Evolutionary conservation across 169 alveolate genomes (phyloP).

Genomic region (Amoebophrya sp.): DNA sequence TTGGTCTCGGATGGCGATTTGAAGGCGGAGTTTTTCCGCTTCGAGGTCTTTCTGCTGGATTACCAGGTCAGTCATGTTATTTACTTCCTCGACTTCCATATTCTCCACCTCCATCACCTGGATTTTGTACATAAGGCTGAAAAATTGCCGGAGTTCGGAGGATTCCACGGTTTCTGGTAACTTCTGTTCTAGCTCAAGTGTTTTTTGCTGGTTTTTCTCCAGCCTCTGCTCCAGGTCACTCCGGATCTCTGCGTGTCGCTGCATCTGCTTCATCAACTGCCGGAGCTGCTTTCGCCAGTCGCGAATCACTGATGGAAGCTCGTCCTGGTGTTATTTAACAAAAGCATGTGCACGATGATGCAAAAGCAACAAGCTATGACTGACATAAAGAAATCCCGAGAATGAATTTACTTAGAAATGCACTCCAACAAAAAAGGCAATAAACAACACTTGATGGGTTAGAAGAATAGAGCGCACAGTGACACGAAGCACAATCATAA

Average conservation of each 20-base stretch:
- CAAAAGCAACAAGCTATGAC: no score
- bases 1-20: neutral
- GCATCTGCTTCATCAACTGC: neutral
- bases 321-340: no score
- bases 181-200: neutral
- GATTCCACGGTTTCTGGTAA: neutral
- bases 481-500: no score
- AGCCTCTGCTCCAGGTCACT: neutral
- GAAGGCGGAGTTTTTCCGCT: neutral
- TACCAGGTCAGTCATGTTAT: neutral
- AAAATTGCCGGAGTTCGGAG: neutral
- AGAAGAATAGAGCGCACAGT: no score
- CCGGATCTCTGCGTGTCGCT: neutral
- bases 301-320: neutral
- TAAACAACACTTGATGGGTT: no score
- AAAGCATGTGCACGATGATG: no score
- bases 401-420: no score
- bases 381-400: no score
- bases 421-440: no score
- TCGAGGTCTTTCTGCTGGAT: neutral
- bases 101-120: conserved; percentile 3
- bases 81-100: neutral
- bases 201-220: neutral
- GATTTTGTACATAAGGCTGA: neutral
- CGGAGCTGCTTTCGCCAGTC: neutral